These are phyloP conservation scores for Phytophthora chlamydospora DNA, from an alignment of 352 stramenopile species.

Conservation along the genomic window DNA sequence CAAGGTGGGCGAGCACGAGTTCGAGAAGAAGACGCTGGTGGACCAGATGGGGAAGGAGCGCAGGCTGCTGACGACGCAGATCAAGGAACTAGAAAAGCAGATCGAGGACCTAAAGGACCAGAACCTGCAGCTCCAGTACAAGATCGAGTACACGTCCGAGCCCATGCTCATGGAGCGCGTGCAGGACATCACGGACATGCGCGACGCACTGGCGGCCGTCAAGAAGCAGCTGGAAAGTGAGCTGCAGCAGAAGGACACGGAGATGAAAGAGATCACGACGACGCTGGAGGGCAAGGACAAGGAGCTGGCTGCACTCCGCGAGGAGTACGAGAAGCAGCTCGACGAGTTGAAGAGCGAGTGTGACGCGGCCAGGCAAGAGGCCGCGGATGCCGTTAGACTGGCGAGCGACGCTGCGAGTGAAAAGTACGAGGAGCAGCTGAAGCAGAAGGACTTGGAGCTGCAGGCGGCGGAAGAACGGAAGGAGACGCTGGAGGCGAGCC, in stretches of 20 bases:
- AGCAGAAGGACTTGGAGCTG: conserved; percentile 40
- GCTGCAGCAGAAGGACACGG: conserved; percentile 68
- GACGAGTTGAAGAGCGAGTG: conserved; percentile 39
- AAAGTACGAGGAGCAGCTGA: conserved; percentile 39
- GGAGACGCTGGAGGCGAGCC: conserved; percentile 30
- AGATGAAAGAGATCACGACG: conserved; percentile 44
- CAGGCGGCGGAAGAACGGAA: conserved; percentile 23
- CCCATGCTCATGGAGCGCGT: conserved; percentile 83
- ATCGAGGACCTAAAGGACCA: conserved; percentile 80
- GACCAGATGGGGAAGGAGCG: conserved; percentile 85
- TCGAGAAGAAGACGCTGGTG: conserved; percentile 88
- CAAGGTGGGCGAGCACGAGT: conserved; percentile 85
- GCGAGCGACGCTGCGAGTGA: conserved; percentile 38
- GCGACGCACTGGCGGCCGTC: conserved; percentile 68
- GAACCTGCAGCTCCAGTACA: conserved; percentile 87
- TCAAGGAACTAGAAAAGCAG: conserved; percentile 55
- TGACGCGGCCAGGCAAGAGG: conserved; percentile 44
- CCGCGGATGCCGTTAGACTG: conserved; percentile 32
- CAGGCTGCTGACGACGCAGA: conserved; percentile 47
- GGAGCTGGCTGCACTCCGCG: conserved; percentile 38
- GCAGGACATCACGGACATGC: conserved; percentile 84
- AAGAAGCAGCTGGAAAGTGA: conserved; percentile 76
- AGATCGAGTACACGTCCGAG: conserved; percentile 82
- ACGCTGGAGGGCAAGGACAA: conserved; percentile 49
- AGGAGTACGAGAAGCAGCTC: conserved; percentile 50